These are phyloP conservation scores for Tolypocladium pustulatum DNA, from an alignment of 2,329 filamentous ascomycete genomes.

Conservation along the genomic window DNA sequence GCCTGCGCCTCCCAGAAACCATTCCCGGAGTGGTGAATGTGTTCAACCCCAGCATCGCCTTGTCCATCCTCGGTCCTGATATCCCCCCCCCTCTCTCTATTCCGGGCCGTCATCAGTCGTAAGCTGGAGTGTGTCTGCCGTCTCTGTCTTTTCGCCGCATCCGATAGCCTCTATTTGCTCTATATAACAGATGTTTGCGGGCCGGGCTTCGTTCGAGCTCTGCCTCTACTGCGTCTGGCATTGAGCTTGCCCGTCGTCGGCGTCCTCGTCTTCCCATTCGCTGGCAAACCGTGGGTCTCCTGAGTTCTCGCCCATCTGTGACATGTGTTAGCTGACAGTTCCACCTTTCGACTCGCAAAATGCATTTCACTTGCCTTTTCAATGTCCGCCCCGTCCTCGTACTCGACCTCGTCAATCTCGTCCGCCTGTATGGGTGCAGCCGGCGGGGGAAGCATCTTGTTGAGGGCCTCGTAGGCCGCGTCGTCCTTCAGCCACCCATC, in stretches of 20 bases:
- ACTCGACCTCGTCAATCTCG: conserved; percentile 78
- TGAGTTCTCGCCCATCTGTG: conserved; percentile 59
- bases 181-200: not conserved
- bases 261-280: conserved; percentile 64
- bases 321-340: conserved; percentile 12
- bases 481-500: conserved; percentile 72
- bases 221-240: conserved; percentile 58
- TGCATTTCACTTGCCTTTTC: conserved; percentile 54
- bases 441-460: conserved; percentile 63
- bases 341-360: no score
- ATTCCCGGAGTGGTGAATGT: not conserved
- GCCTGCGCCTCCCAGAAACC: not conserved
- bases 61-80: not conserved
- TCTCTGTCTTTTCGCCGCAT: not conserved
- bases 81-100: not conserved
- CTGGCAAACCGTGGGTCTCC: conserved; percentile 55
- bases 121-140: not conserved
- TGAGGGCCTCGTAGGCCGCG: conserved; percentile 58
- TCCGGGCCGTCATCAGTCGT: conserved; percentile 5
- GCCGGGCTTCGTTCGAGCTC: not conserved
- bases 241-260: conserved; percentile 55
- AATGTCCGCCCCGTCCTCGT: conserved; percentile 71
- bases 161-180: not conserved
- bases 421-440: conserved; percentile 54
- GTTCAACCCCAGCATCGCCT: not conserved